Evolutionary conservation across 1,284 basidiomycete species (phyloP).

Genomic region (Microbotryomycetes sp.): DNA sequence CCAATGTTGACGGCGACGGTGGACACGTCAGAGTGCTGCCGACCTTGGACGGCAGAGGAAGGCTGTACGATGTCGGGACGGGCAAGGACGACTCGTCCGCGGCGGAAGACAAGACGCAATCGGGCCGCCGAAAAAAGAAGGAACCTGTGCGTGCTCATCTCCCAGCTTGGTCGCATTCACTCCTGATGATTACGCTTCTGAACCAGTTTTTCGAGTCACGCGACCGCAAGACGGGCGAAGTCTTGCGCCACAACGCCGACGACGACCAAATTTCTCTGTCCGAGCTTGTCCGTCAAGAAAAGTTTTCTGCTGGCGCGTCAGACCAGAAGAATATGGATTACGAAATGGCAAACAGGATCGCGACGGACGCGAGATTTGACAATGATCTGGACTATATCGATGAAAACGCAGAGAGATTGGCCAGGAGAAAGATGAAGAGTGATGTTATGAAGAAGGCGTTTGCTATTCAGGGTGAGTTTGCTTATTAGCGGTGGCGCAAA

Average conservation of each 20-base stretch:
- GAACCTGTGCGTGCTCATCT: constrained; percentile 54
- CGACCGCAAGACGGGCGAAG: constrained; percentile 77
- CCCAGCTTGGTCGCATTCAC: too few relatives aligned
- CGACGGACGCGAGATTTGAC: constrained; percentile 78
- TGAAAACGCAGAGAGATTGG: constrained; percentile 87
- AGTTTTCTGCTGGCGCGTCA: constrained; percentile 74
- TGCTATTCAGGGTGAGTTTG: constrained; percentile 73
- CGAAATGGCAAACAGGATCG: constrained; percentile 79
- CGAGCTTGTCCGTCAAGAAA: constrained; percentile 88
- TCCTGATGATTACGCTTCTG: too few relatives aligned
- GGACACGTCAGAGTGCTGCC: constrained; percentile 67
- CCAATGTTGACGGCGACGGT: constrained; percentile 28
- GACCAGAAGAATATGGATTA: constrained; percentile 88
- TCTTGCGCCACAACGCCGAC: constrained; percentile 72
- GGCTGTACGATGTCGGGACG: constrained; percentile 82
- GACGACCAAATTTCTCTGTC: constrained; percentile 79
- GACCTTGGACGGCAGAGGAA: constrained; percentile 76
- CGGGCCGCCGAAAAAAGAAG: constrained; percentile 61
- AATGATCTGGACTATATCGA: constrained; percentile 90
- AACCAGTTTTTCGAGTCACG: constrained; percentile 64
- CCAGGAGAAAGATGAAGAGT: constrained; percentile 84
- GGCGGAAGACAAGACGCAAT: constrained; percentile 48
- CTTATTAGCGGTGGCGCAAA: neutral
- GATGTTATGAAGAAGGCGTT: constrained; percentile 96
- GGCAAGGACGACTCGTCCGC: constrained; percentile 47